Percentiles rank a stretch among this genome's conserved stretches.
phyloP scores from a whole-genome alignment of 805 yeast species.

The Candida lessepsii region DNA sequence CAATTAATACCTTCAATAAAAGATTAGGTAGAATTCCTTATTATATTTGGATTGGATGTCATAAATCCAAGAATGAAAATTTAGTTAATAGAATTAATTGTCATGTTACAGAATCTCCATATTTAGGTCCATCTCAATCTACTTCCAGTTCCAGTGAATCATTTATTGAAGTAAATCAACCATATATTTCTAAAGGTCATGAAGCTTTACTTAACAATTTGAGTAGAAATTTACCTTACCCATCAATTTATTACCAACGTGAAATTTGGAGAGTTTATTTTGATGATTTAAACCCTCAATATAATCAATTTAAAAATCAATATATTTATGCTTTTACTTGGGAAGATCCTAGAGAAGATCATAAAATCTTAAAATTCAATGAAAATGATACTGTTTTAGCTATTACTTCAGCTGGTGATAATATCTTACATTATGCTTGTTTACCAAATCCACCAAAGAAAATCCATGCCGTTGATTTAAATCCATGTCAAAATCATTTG shows the following conservation, averaged over 20 bases:
- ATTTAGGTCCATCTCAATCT: constrained; percentile 55
- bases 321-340: constrained; percentile 86
- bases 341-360: constrained; percentile 88
- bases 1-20: constrained; percentile 64
- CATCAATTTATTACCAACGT: constrained; percentile 74
- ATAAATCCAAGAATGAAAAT: constrained; percentile 34
- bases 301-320: constrained; percentile 71
- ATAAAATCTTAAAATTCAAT: constrained; percentile 57
- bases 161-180: constrained; percentile 16
- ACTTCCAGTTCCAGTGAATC: not conserved
- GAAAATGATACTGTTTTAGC: constrained; percentile 73
- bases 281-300: constrained; percentile 66
- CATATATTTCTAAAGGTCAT: constrained; percentile 58
- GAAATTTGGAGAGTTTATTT: constrained; percentile 79
- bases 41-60: constrained; percentile 76
- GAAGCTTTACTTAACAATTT: constrained; percentile 70
- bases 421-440: constrained; percentile 69
- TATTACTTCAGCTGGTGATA: constrained; percentile 86
- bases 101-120: constrained; percentile 79
- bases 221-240: constrained; percentile 69
- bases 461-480: constrained; percentile 82
- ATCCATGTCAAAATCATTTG: constrained; percentile 79
- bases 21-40: constrained; percentile 74
- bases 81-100: constrained; percentile 67
- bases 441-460: constrained; percentile 70